Base-by-base conservation (phyloP, 768 basidiomycete genomes). In the Infundibulicybe gibba region DNA sequence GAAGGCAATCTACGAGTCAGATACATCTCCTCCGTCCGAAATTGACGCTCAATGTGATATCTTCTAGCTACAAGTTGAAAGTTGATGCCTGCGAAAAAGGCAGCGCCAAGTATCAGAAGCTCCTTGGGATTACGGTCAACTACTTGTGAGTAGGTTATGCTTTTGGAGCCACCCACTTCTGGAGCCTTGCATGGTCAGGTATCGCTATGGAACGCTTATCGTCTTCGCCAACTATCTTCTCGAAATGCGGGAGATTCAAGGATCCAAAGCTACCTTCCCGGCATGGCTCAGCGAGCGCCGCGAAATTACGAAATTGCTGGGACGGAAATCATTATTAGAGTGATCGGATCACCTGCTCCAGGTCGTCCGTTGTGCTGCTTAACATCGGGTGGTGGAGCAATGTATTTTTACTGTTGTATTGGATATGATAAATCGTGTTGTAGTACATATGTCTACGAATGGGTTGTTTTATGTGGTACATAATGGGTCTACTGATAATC, bases 151-250 rank as follows among this genome's bases (percentile, higher is more conserved):
- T 55, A 15, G 9, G 21, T 10, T 21, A 32, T 30, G 25, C 3
- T 8, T 19, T 14, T 25, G 12, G 15, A 5, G 15, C 30, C 32
- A n/a, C 31, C 38, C n/a, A 11, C 40, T 20, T 15, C 1, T 40
- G 43, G 33, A 47, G 17, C 15, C 3, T 31, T 3, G 16, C n/a
- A 6, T 39, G 14, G 41, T 40, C 49, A 90, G 88, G 50, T 90
- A 87, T 61, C 85, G 87, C 52, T 97, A 98, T 59, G 95, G 89
- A 6, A 84, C 90, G 3, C 73, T 97, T 31, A 95, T 98, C 55
- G 91, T 91, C 4, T 90, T 99, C 49, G 88, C 97, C 41, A 94
- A 97, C 62, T 98, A 95, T 63, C 75, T 98, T 54, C 83, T 98
- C 44, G 93, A 95, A 64, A 70, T 70, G 54, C 67, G 68, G 30